Percentiles rank a stretch among this genome's conserved stretches.
These are phyloP conservation scores for Stevia rebaudiana DNA, from an alignment of 140 eudicot species.

Conservation along the genomic window DNA sequence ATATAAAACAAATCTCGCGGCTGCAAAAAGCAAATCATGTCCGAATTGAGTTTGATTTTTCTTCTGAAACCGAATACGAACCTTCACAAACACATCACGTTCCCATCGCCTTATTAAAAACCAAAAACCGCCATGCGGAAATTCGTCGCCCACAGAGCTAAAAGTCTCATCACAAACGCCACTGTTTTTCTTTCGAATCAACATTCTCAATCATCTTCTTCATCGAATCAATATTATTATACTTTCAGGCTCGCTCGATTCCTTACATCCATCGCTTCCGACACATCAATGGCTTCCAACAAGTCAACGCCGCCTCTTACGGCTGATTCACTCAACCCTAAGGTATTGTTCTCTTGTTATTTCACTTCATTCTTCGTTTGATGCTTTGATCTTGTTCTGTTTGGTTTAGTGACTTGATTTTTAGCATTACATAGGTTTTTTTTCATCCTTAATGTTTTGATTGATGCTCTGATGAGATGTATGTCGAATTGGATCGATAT, in stretches of 20 bases:
- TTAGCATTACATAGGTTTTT: not conserved
- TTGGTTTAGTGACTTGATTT: not conserved
- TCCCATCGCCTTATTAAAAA: conserved; percentile 10
- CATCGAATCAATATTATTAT: not conserved
- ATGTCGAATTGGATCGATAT: not conserved
- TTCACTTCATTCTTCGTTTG: not conserved
- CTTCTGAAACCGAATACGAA: conserved; percentile 6
- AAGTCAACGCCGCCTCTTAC: conserved; percentile 45
- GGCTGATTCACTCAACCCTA: conserved; percentile 60
- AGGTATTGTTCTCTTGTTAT: conserved; percentile 32
- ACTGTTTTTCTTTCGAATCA: not conserved
- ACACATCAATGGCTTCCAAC: conserved; percentile 41
- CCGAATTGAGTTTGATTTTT: conserved; percentile 16
- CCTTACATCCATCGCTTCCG: conserved; percentile 25
- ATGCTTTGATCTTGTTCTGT: not conserved
- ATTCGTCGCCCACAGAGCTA: conserved; percentile 59
- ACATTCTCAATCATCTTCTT: conserved; percentile 4
- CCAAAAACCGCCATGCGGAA: conserved; percentile 50
- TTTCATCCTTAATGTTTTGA: not conserved
- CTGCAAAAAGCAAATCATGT: conserved; percentile 14
- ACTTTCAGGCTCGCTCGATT: conserved; percentile 20
- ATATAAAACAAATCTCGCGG: not conserved
- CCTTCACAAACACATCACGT: not conserved
- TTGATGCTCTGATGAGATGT: not conserved
- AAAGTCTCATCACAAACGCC: conserved; percentile 18